These are phyloP conservation scores for Ambrosia hybrid DNA, from an alignment of 140 eudicot genomes.

Conservation along the genomic window DNA sequence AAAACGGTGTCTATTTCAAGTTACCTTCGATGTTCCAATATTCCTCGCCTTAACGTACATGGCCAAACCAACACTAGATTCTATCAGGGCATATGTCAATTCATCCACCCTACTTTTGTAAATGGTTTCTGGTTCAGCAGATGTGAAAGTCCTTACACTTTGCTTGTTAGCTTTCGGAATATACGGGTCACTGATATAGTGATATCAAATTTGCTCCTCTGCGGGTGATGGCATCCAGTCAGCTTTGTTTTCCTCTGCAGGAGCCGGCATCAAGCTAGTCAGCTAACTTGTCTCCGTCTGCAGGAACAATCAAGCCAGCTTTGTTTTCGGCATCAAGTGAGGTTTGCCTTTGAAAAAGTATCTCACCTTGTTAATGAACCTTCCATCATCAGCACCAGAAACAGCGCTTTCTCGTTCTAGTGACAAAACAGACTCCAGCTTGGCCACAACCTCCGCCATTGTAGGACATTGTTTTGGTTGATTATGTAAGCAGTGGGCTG, in stretches of 20 bases:
- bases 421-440: conserved; percentile 21
- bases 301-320: too few species aligned
- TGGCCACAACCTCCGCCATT: conserved; percentile 33
- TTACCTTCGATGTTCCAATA: background rate
- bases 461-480: conserved; percentile 33
- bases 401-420: conserved; percentile 17
- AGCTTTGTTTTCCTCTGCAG: background rate
- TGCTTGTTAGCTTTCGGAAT: background rate
- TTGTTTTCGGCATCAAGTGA: background rate
- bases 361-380: conserved; percentile 17
- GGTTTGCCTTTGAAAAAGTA: background rate
- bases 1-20: background rate
- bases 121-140: conserved; percentile 17
- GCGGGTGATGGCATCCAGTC: background rate
- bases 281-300: too few species aligned
- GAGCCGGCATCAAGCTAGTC: too few species aligned
- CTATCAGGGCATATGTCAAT: conserved; percentile 30
- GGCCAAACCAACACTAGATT: conserved; percentile 32
- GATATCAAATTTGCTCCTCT: conserved; percentile 3
- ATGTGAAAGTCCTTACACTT: conserved; percentile 17
- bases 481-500: conserved; percentile 19
- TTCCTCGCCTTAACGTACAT: conserved; percentile 22
- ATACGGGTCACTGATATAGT: background rate
- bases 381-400: conserved; percentile 13
- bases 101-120: conserved; percentile 41